phyloP scores from a whole-genome alignment of 345 rosid species.

The Aurinia saxatilis region DNA sequence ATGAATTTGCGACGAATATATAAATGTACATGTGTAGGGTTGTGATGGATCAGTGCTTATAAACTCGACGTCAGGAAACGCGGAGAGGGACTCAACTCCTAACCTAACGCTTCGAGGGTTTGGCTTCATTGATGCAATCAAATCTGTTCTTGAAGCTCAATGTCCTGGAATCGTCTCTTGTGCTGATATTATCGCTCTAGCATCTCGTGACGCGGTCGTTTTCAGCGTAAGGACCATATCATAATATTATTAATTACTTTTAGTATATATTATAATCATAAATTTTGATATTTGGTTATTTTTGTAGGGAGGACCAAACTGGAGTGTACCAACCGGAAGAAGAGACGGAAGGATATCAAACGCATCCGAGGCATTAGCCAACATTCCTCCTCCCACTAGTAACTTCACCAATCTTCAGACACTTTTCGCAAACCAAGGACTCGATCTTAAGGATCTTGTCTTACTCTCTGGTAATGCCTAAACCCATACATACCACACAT shows the following conservation, averaged over 20 bases:
- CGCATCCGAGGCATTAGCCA: slow-evolving; percentile 42
- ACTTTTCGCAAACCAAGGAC: slow-evolving; percentile 56
- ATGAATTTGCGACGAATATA: background rate
- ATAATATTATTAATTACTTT: background rate
- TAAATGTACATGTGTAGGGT: slow-evolving; percentile 43
- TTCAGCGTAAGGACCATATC: slow-evolving; percentile 38
- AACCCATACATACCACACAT: background rate
- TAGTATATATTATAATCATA: background rate
- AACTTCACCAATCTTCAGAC: slow-evolving; percentile 51
- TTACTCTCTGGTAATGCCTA: slow-evolving; percentile 42
- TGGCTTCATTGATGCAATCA: slow-evolving; percentile 58
- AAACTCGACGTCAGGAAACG: slow-evolving; percentile 53
- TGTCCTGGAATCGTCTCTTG: slow-evolving; percentile 81
- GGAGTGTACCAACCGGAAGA: slow-evolving; percentile 85
- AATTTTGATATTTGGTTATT: background rate
- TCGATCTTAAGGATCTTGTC: slow-evolving; percentile 62
- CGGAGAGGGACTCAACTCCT: slow-evolving; percentile 59
- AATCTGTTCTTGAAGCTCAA: slow-evolving; percentile 58
- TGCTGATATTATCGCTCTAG: slow-evolving; percentile 65
- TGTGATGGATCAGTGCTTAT: slow-evolving; percentile 85
- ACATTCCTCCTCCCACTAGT: slow-evolving; percentile 56
- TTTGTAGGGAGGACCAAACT: slow-evolving; percentile 67
- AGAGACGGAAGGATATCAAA: slow-evolving; percentile 69
- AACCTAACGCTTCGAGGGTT: slow-evolving; percentile 65
- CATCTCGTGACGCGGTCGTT: slow-evolving; percentile 63